A percentile compares a stretch with the other conserved stretches of the same genome.
phyloP scores from a whole-genome alignment of 2,329 filamentous ascomycete species.

The Trichoderma hamatum region DNA sequence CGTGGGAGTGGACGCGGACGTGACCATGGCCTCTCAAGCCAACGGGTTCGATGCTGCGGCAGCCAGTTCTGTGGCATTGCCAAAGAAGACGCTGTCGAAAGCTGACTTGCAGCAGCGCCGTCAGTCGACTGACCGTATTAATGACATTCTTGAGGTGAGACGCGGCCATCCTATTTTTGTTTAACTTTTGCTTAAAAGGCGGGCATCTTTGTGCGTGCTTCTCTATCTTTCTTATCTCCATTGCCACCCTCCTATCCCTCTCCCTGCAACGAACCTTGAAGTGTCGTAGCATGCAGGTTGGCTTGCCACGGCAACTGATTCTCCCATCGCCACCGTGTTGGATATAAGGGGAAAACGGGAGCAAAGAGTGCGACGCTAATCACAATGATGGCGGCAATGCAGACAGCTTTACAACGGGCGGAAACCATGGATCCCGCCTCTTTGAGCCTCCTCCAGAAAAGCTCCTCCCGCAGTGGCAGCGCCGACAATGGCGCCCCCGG shows the following conservation, averaged over 20 bases:
- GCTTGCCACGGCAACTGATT: neutral
- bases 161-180: constrained; percentile 2
- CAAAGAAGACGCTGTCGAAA: constrained; percentile 30
- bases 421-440: constrained; percentile 27
- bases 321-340: neutral
- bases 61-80: constrained; percentile 10
- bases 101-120: constrained; percentile 33
- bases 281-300: neutral
- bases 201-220: neutral
- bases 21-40: constrained; percentile 18
- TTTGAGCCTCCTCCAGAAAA: constrained; percentile 18
- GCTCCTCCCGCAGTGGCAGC: neutral
- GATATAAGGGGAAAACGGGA: neutral
- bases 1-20: constrained; percentile 2
- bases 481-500: constrained; percentile 47
- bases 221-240: constrained; percentile 1
- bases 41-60: constrained; percentile 2
- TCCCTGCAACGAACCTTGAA: neutral
- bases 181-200: constrained; percentile 17
- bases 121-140: constrained; percentile 46
- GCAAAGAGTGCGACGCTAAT: neutral
- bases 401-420: constrained; percentile 27
- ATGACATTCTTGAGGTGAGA: constrained; percentile 52
- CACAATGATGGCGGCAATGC: neutral
- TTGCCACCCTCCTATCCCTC: neutral